Base-by-base conservation (phyloP, 352 stramenopile species). In the Pythium sukuiense region DNA sequence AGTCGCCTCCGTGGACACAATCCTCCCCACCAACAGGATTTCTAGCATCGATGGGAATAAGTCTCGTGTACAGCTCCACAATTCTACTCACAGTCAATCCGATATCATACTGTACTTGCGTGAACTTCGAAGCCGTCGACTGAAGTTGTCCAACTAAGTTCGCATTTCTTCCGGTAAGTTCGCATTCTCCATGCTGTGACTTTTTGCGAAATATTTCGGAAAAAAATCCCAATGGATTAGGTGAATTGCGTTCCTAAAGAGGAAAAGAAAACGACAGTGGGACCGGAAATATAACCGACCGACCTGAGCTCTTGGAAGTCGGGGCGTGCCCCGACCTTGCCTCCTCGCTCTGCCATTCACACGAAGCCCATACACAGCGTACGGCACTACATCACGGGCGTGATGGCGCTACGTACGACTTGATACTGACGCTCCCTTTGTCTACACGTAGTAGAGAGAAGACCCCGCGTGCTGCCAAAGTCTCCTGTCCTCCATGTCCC, bases 401-500 rank as follows among this genome's bases (percentile, higher is more conserved):
- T 7, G 1, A 50, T 14, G 43, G n/a, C 43, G 43, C 3, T n/a
- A 27, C 8, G 6, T 14, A 13, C n/a, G 18, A 29, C 18, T 13
- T n/a, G 20, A 9, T 1, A 8, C n/a, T 50, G 43, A 50, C 43
- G 20, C n/a, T 50, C n/a, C 30, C 4, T 6, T 24, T 29, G n/a
- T 29, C n/a, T 30, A 3, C 30, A n/a, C 8, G 43, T 13, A 29
- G 43, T 6, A 50, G 43, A 13, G 20, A 50, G 43, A 50, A 9
- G 20, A 50, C n/a, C 43, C 43, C 35, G 35, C 35, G 35, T 41
- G 18, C 43, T 48, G 3, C 39, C 5, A 16, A 7, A 48, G 39
- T 24, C 20, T 11, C 2, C 43, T 16, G 5, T 16, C 26, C 26
- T 14, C 18, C 20, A 93, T 93, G 85, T 84, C 81, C 45, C 85